Evolutionary conservation across 73 alveolate genomes (phyloP), one percentile per base, ranked within the genome.

Genomic region (Durusdinium trenchii): DNA sequence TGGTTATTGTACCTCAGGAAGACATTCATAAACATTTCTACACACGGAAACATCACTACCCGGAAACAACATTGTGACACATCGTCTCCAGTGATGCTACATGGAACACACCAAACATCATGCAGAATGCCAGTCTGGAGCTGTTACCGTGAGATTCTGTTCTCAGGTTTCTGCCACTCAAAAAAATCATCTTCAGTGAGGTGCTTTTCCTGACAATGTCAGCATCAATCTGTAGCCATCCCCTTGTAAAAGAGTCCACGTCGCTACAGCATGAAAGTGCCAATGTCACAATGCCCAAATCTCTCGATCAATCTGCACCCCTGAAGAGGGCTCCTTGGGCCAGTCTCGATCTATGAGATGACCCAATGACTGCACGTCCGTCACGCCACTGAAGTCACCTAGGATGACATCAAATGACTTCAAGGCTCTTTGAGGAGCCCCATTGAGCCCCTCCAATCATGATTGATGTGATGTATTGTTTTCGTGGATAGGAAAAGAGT

Each of bases 151-250:
- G 10, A 20, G 42, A 30, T 18, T 23, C 40, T 12, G 54, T 16
- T 4, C 54, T 45, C 23, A 47, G 95, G 57, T 47, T 67, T 30
- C 48, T 50, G 76, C 96, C 96, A 90, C 23, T 36, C 83, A 14
- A 90, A 73, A 42, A 90, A 90, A 38, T 90, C 96, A 46, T 90
- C 96, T 48, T 90, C 96, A 5, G 96, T 51, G 75, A 90, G 73
- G 54, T 76, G 42, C 42, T 40, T 42, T 0, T 90, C 96, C 96
- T 89, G 48, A 38, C 43, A 76, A 18, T 6, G 16, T 38, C 26
- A 76, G 54, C 73, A 60, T 60, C 73, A 60, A 2, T 23, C 6
- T 60, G 18, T 60, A 32, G n/a, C 73, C 30, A 60, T 60, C n/a
- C n/a, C 73, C 30, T 60, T 23, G n/a, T 60, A 32, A 23, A 60